Base-by-base conservation (phyloP, 2,329 filamentous ascomycete genomes). In the Myriosclerotinia scirpicola region DNA sequence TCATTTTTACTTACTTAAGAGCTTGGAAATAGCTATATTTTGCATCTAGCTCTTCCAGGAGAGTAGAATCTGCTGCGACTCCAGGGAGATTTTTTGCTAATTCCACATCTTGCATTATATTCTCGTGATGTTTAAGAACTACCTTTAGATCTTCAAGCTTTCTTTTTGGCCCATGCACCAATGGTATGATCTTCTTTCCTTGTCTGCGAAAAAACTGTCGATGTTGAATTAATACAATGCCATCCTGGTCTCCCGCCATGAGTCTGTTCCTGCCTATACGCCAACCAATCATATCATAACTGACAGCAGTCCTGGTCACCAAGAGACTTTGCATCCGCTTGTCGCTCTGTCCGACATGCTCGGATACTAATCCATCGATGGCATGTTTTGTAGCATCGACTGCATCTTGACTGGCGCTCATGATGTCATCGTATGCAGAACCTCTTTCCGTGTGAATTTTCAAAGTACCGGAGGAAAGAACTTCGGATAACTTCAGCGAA, bases 241-340 rank as follows among this genome's bases (percentile, higher is more conserved):
- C 94, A 73, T 98, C 94, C 65, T 90, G 84, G 8, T 85, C 81
- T n/a, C 94, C 93, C 62, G 92, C 91, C 69, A 99, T 81, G 0
- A 97, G 90, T 64, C 95, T 85, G 78, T 99, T 98, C 58, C 95
- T 89, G 36, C 94, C 94, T 70, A 98, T 91, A 77, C 95, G 86
- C 93, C 93, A 98, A 75, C 92, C 93, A 66, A 99, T 90, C 78
- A 97, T 87, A 71, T 92, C 91, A 77, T 96, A 98, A 78, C 95
- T 96, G 66, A 98, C 92, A 1, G 94, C 93, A 0, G 96, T 96
- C 69, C 91, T 90, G 4, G 93, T 96, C 67, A 99, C 90, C 72
- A 97, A 93, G 55, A 99, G 81, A 73, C 93, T 89, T 79, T 99
- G 95, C 88, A 99, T 93, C 67, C 92, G 87, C 46, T 87, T 80